Evolutionary conservation across 139 green algal genomes (phyloP), one percentile per base, ranked within the genome.

Genomic region (Chlorella sorokiniana): DNA sequence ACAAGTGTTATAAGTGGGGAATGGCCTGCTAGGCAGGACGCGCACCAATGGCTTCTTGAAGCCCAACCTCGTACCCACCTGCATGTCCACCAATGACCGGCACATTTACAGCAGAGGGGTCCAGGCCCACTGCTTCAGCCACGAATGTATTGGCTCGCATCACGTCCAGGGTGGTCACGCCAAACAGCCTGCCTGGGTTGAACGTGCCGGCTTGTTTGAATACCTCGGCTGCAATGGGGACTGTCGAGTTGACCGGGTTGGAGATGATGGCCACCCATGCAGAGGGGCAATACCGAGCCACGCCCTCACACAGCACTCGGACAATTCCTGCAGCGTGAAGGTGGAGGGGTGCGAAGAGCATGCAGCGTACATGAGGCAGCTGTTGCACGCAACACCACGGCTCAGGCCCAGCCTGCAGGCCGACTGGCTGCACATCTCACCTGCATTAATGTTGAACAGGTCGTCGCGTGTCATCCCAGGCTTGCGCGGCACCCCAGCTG

Each of bases 181-280:
- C 97, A 69, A 99, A 92, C 27, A 99, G 74, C 80, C 90, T 92
- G 69, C 89, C 87, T 9, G 94, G 90, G 88, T 99, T 91, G 82
- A 97, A 98, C 11, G 91, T 91, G 65, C 97, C 97, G 27, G 90
- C 85, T 45, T 75, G 84, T 71, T 93, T 95, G 23, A 96, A 79
- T 37, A 84, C 89, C 88, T 99, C 96, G 9, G 95, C 95, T 5
- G 96, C 97, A 76, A 99, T 99, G 67, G 97, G 96, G 2, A 99
- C 97, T 6, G 97, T 99, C 59, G 94, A 98, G 93, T 99, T 99
- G 54, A 99, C 97, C 1, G 97, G 97, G 91, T 99, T 99, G 81
- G 93, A 97, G 87, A 99, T 99, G 84, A 98, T 96, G 81, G 93
- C 92, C 16, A 98, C 76, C 74, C 94, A 89, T 25, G 94, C 94